Evolutionary conservation across 768 basidiomycete genomes (phyloP).

Genomic region (Leccinellum luteum): DNA sequence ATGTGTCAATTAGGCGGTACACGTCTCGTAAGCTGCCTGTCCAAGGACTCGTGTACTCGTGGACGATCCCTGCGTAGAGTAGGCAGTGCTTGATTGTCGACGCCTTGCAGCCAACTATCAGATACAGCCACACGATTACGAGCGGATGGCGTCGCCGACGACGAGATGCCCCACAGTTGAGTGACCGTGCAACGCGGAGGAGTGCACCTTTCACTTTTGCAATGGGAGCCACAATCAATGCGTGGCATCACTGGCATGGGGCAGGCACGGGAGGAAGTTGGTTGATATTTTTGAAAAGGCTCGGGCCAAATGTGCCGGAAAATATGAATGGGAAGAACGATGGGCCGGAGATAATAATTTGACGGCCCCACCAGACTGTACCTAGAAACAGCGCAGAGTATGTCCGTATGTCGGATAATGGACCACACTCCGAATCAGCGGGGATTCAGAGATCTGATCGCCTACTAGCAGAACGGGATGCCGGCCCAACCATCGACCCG

Average conservation of each 20-base stretch:
- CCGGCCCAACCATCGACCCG: constrained; percentile 1
- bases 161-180: not conserved
- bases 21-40: constrained; percentile 11
- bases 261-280: constrained; percentile 10
- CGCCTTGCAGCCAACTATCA: constrained; percentile 5
- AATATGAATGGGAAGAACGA: not conserved
- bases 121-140: not conserved
- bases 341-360: not conserved
- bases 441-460: constrained; percentile 6
- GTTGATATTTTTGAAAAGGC: not conserved
- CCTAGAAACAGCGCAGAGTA: not conserved
- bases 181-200: not conserved
- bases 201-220: not conserved
- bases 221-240: not conserved
- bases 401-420: not conserved
- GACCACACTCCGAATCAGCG: not conserved
- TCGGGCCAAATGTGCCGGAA: not conserved
- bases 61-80: constrained; percentile 10
- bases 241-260: constrained; percentile 9
- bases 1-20: not conserved
- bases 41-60: not conserved
- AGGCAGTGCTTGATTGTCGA: constrained; percentile 14
- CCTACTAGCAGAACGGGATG: not conserved
- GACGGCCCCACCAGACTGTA: not conserved
- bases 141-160: not conserved